Base-by-base conservation (phyloP, 164 flowering plant genomes). In the Pachysandra terminalis region DNA sequence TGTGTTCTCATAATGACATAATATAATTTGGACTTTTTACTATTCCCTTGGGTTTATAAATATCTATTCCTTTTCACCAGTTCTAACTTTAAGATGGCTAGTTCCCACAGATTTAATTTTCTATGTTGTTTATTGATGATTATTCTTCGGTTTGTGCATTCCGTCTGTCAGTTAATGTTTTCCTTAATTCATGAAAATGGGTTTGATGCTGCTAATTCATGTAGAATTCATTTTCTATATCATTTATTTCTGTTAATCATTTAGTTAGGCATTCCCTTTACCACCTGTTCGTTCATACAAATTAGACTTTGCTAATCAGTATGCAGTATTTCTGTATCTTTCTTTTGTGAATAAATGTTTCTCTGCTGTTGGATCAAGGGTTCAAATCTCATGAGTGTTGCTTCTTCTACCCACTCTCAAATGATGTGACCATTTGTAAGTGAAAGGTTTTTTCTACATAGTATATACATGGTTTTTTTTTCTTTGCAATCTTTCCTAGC, bases 361-460 rank as follows among this genome's bases (percentile, higher is more conserved):
- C 90, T 0, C 77, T 94, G 56, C 70, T 94, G 82, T 75, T 94
- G 85, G 97, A 91, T 79, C 85, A 88, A 84, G 90, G 89, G 65
- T 85, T 91, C 62, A 88, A 82, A 82, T 61, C 78, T 62, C 86
- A 86, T 45, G 84, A 85, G 56, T 64, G 73, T 69, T 88, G 97
- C 78, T 79, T 90, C 69, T 94, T 94, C 80, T 97, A 94, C 68
- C 98, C 98, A 53, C 79, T 94, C 25, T 87, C 96, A 51, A 94
- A 94, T 78, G 96, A 94, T 61, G 73, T 77, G 68, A 77, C 98
- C 68, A 86, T 92, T 23, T 76, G 98, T 92, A 80, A 85, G 90
- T 82, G 26, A 67, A 22, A 62, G 63, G 59, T 2, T 61, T 64
- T 57, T 49, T 21, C 56, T 21, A 55, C 32, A n/a, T 8, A 15